Conservation (phyloP, 345 rosid species). For the Reutealis trisperma region DNA sequence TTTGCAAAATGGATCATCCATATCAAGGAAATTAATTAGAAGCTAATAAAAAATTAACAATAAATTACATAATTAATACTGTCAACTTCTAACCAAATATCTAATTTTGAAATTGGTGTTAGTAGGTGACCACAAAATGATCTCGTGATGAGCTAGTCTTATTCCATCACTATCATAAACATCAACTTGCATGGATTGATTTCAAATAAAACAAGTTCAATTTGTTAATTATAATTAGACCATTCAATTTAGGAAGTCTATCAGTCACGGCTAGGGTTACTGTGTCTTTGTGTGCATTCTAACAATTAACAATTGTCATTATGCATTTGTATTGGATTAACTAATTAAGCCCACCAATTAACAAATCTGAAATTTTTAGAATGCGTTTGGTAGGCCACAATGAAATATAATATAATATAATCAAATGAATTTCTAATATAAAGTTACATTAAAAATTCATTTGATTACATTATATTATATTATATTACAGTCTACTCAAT, state of each 20-base stretch:
- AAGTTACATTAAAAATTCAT: too few relatives aligned
- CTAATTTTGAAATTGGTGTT: neutral
- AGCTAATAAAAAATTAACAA: neutral
- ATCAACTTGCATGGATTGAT: neutral
- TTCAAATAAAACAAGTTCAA: neutral
- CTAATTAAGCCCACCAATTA: too few relatives aligned
- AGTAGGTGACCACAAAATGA: neutral
- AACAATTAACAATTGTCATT: neutral
- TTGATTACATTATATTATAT: too few relatives aligned
- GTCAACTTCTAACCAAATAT: neutral
- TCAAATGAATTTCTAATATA: too few relatives aligned
- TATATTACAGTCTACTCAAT: too few relatives aligned
- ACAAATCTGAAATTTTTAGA: too few relatives aligned
- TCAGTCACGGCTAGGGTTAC: slow-evolving; percentile 5
- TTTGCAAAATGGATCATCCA: neutral
- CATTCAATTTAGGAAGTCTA: neutral
- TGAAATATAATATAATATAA: too few relatives aligned
- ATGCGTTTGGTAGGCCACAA: too few relatives aligned
- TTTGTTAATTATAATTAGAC: neutral
- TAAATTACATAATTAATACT: too few relatives aligned
- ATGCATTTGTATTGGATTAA: neutral
- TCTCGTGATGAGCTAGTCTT: neutral
- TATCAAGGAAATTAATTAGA: neutral
- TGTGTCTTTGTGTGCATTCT: neutral
- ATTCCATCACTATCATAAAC: neutral